Conservation (phyloP, 768 basidiomycete genomes). For the Rhizopogon roseolus region DNA sequence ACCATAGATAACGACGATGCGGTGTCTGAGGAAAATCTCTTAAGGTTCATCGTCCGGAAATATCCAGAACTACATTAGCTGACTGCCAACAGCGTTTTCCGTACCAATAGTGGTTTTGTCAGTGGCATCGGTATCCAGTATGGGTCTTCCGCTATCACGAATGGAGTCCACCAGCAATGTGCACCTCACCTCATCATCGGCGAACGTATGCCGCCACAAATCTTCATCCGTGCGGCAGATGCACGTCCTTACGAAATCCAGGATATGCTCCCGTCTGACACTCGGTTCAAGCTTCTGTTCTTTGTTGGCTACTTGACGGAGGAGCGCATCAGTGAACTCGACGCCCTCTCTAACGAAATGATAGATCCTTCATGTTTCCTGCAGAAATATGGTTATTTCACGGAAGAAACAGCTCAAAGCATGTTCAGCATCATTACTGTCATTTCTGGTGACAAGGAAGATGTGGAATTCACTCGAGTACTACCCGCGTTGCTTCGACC, state of each 20-base stretch:
- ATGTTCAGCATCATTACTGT: slow-evolving; percentile 29
- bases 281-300: slow-evolving; percentile 32
- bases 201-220: slow-evolving; percentile 32
- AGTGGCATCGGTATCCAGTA: slow-evolving; percentile 39
- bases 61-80: not conserved
- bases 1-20: slow-evolving; percentile 35
- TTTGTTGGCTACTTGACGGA: slow-evolving; percentile 27
- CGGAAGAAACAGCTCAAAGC: slow-evolving; percentile 10
- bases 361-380: slow-evolving; percentile 19
- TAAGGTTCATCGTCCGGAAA: slow-evolving; percentile 17
- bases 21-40: slow-evolving; percentile 29
- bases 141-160: slow-evolving; percentile 29
- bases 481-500: slow-evolving; percentile 30
- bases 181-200: slow-evolving; percentile 31
- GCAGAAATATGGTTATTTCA: slow-evolving; percentile 18
- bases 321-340: slow-evolving; percentile 14
- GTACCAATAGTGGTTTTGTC: slow-evolving; percentile 31
- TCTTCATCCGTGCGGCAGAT: slow-evolving; percentile 32
- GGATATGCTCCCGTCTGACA: slow-evolving; percentile 33
- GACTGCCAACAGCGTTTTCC: slow-evolving; percentile 25
- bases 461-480: slow-evolving; percentile 26
- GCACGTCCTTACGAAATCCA: slow-evolving; percentile 34
- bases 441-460: slow-evolving; percentile 24
- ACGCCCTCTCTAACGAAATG: slow-evolving; percentile 22
- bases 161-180: slow-evolving; percentile 21